Evolutionary conservation across 2,329 filamentous ascomycete genomes (phyloP).

Genomic region (Coniochaeta sp.): DNA sequence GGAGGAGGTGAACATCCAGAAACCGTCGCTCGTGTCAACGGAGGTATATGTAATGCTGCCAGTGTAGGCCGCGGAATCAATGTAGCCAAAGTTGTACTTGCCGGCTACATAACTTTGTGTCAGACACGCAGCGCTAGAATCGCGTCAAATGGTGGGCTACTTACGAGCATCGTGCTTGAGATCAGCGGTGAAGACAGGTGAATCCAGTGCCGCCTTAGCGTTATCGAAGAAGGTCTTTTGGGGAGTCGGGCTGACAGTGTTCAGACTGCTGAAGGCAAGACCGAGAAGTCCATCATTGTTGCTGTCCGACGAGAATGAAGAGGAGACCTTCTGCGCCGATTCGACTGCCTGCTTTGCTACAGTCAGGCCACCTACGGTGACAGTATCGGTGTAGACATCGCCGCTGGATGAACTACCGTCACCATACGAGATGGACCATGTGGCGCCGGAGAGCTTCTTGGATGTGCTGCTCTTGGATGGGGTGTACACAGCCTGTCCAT

Average conservation of each 20-base stretch:
- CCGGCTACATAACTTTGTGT: slow-evolving; percentile 16
- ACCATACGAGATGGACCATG: slow-evolving; percentile 34
- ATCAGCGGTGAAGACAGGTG: slow-evolving; percentile 24
- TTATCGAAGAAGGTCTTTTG: slow-evolving; percentile 37
- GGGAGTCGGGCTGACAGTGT: slow-evolving; percentile 29
- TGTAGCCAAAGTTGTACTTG: slow-evolving; percentile 32
- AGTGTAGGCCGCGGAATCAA: slow-evolving; percentile 48
- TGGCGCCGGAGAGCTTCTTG: slow-evolving; percentile 24
- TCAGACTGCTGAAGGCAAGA: slow-evolving; percentile 32
- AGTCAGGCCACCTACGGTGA: slow-evolving; percentile 31
- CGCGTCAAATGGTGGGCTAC: slow-evolving; percentile 5
- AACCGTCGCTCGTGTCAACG: slow-evolving; percentile 49
- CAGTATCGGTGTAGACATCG: slow-evolving; percentile 33
- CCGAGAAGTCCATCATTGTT: slow-evolving; percentile 35
- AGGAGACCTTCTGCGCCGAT: slow-evolving; percentile 30
- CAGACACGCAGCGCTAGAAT: not conserved
- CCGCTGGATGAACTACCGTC: slow-evolving; percentile 34
- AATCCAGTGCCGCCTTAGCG: slow-evolving; percentile 17
- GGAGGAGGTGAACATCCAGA: slow-evolving; percentile 49
- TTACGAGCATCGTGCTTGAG: slow-evolving; percentile 23
- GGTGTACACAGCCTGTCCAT: slow-evolving; percentile 31
- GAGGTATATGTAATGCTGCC: slow-evolving; percentile 48
- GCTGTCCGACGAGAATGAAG: slow-evolving; percentile 26
- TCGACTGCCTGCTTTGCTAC: slow-evolving; percentile 34
- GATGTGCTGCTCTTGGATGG: slow-evolving; percentile 30